These are phyloP conservation scores for Oligophagozyma castellii DNA, from an alignment of 1,139 yeast genomes.

Conservation along the genomic window DNA sequence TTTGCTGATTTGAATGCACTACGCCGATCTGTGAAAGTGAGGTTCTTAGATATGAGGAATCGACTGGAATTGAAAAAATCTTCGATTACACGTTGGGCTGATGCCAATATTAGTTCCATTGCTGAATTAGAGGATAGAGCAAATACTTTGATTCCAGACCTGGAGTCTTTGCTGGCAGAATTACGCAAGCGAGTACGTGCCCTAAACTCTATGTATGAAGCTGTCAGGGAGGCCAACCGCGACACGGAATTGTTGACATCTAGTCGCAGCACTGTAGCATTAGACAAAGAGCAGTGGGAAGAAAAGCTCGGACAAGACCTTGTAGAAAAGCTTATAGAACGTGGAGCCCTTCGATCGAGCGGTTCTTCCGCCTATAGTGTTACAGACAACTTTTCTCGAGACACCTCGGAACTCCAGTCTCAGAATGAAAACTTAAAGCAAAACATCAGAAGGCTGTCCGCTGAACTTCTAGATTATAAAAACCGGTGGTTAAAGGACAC, in stretches of 20 bases:
- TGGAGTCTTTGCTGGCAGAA: slow-evolving; percentile 7
- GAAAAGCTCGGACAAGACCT: slow-evolving; percentile 13
- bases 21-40: slow-evolving; percentile 10
- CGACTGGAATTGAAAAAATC: slow-evolving; percentile 14
- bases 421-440: slow-evolving; percentile 15
- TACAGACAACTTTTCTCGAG: slow-evolving; percentile 17
- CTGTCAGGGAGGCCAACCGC: slow-evolving; percentile 13
- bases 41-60: slow-evolving; percentile 13
- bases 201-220: slow-evolving; percentile 14
- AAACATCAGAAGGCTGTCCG: slow-evolving; percentile 14
- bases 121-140: slow-evolving; percentile 6
- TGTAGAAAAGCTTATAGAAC: slow-evolving; percentile 12
- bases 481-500: slow-evolving; percentile 22
- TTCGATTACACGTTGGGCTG: slow-evolving; percentile 14
- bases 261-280: slow-evolving; percentile 14
- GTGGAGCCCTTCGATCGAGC: slow-evolving; percentile 11
- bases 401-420: slow-evolving; percentile 15
- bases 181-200: slow-evolving; percentile 11
- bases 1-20: slow-evolving; percentile 8
- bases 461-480: slow-evolving; percentile 15
- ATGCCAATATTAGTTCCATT: slow-evolving; percentile 8
- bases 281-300: slow-evolving; percentile 18
- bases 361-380: slow-evolving; percentile 9
- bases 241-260: slow-evolving; percentile 15
- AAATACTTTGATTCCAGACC: slow-evolving; percentile 7